Evolutionary conservation across 1,139 yeast genomes (phyloP), one percentile per base, ranked within the genome.

Genomic region (Saccharomyces hybrid): DNA sequence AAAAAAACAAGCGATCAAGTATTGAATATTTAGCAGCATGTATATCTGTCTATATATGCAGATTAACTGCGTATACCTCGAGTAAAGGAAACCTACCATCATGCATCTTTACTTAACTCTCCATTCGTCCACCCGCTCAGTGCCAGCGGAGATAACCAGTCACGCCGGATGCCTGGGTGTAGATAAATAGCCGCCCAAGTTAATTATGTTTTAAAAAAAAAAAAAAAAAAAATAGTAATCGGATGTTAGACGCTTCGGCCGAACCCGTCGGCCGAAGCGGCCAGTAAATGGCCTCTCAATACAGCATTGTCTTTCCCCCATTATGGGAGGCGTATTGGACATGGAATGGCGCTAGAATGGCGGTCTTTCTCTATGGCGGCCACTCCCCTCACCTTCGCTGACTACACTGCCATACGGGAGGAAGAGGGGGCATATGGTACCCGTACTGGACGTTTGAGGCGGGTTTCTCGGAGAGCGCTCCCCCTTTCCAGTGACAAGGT

Each of bases 141-240:
- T 12, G 44, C 7, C n/a, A 19, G 21, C n/a, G 44, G 44, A 38
- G 44, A 38, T 16, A 28, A 28, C 44, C 26, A 38, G 44, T 38
- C 44, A 38, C 26, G 50, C 29, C 7, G 46, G 26, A 31, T 14
- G 32, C 9, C 24, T 28, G 27, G 50, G 50, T 28, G 42, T 27
- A 48, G 42, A 48, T 29, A 31, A 38, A 38, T 38, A 38, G 44
- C 44, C 44, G 44, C 44, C 44, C 24, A 38, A 38, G 26, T 24
- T 29, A 29, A 4, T 29, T 11, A 11, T 29, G n/a, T 29, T 28
- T 28, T 28, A 28, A 28, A 28, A 28, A 28, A 28, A 28, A 28
- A 28, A 28, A 28, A 28, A 28, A 29, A 4, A 29, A 29, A 29
- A 11, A 3, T 2, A 29, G 34, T 29, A 29, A 4, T 4, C 34